Evolutionary conservation across 352 stramenopile species (phyloP), one percentile per base, ranked within the genome.

Genomic region (Pythium myriotylum): DNA sequence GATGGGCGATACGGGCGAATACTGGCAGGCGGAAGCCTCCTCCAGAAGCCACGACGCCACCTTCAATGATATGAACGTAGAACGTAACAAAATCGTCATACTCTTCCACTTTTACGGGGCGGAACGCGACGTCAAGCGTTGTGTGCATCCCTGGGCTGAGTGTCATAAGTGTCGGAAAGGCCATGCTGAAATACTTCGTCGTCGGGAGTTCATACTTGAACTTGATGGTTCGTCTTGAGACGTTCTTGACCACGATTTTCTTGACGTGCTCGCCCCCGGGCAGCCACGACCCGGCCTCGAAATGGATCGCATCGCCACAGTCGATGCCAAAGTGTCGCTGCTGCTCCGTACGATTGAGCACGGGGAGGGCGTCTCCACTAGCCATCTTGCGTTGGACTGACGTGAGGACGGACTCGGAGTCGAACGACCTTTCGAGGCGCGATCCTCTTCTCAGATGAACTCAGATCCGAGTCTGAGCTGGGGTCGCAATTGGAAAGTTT

Each of bases 131-230:
- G 57, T 97, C 86, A 9, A 98, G 70, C 32, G 81, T 74, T 27
- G 84, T 85, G 37, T 79, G 71, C 75, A 95, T 97, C 41, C 91
- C 92, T 3, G 91, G 90, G 48, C 81, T 96, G 20, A 98, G 82
- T 20, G 79, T 94, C 29, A 93, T 89, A 19, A 94, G 63, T 22
- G 91, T 87, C 19, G 94, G 93, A 71, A 97, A 98, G 49, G 92
- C 84, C 85, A 98, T 95, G 53, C 86, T 97, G 54, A 98, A 98
- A 70, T 95, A 97, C 65, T 96, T 95, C 54, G 92, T 97, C 51
- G 71, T 84, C 19, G 92, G 94, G 22, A 98, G 78, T 59, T 93
- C 82, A 70, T 97, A 97, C 70, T 97, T 97, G 68, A 97, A 95
- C 70, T 95, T 94, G 61, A 93, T 84, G 12, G 75, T 96, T 64